These are phyloP conservation scores for Penicillium parvum DNA, from an alignment of 495 filamentous ascomycete genomes.

Conservation along the genomic window DNA sequence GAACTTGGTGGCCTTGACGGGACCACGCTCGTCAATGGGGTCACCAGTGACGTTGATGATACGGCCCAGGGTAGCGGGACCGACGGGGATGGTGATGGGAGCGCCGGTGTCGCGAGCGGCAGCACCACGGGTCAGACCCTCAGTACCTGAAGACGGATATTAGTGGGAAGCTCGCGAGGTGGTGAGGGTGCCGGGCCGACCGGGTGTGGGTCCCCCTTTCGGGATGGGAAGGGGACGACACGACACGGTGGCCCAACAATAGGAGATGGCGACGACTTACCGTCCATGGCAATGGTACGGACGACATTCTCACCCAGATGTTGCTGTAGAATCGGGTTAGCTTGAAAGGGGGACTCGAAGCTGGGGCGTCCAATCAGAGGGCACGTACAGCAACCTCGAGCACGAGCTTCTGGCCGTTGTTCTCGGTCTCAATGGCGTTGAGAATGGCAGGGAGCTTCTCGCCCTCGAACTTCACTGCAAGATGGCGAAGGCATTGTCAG, in stretches of 20 bases:
- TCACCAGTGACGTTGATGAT: slow-evolving; percentile 99
- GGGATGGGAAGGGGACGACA: slow-evolving; percentile 10
- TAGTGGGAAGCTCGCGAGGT: not conserved
- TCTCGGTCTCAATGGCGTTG: slow-evolving; percentile 88
- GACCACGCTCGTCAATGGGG: slow-evolving; percentile 98
- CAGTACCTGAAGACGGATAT: slow-evolving; percentile 66
- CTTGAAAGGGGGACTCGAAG: slow-evolving; percentile 18
- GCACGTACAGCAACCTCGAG: slow-evolving; percentile 91
- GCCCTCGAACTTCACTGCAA: slow-evolving; percentile 85
- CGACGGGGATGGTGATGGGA: slow-evolving; percentile 97
- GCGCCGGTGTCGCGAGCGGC: slow-evolving; percentile 81
- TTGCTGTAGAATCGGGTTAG: slow-evolving; percentile 61
- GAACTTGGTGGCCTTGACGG: slow-evolving; percentile 85
- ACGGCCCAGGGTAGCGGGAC: slow-evolving; percentile 89
- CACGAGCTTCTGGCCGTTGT: slow-evolving; percentile 90
- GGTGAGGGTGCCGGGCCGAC: slow-evolving; percentile 13
- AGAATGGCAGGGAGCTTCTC: slow-evolving; percentile 95
- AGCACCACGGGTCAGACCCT: slow-evolving; percentile 93
- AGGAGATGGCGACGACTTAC: slow-evolving; percentile 50
- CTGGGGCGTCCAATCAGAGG: slow-evolving; percentile 19
- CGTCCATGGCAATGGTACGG: slow-evolving; percentile 99
- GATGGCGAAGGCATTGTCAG: slow-evolving; percentile 37
- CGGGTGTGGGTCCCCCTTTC: slow-evolving; percentile 21
- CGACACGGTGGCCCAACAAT: slow-evolving; percentile 25
- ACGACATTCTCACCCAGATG: slow-evolving; percentile 99